Evolutionary conservation across 2,329 filamentous ascomycete genomes (phyloP), one percentile per base, ranked within the genome.

Genomic region (Daldinia eschscholtzii): DNA sequence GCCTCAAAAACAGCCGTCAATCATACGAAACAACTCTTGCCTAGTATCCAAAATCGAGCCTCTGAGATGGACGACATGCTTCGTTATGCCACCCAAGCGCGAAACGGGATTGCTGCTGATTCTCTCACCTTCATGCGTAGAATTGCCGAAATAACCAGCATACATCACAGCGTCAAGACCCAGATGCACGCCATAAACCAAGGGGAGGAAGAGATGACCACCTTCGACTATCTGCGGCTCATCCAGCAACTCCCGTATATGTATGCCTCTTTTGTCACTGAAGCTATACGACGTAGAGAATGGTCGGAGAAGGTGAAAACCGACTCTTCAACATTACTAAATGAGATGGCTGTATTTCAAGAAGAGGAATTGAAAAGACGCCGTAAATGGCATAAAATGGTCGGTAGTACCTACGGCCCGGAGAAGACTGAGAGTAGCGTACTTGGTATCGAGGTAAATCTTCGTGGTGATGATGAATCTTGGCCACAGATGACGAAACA

Each of bases 241-340:
- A 91, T 98, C 39, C 91, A 94, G 48, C 90, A 94, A 70, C 86
- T 98, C 33, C 96, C 96, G 0, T 91, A 92, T 64, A 90, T 97
- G 74, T 99, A 98, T 78, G 94, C 94, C 0, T 94, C 94, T 2
- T 92, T 97, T 65, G 83, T 97, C 20, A 88, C 93, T 3, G 96
- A 99, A 80, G 92, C 93, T 15, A 89, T 98, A 44, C 89, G 93
- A 64, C 90, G 96, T 23, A 90, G 90, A 37, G 94, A 98, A 80
- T 99, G 96, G 94, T 89, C 88, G 12, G 93, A 97, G 59, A 97
- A 97, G 80, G 91, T 98, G 79, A 93, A 92, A 77, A 87, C 88
- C 2, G 96, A 98, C 75, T 96, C 95, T 0, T 90, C 92, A 2
- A 93, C 92, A 0, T 83, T 99, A 28, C 93, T 94, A 28, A 97